Base-by-base conservation (phyloP, 495 filamentous ascomycete genomes). In the Penicillium argentinense region DNA sequence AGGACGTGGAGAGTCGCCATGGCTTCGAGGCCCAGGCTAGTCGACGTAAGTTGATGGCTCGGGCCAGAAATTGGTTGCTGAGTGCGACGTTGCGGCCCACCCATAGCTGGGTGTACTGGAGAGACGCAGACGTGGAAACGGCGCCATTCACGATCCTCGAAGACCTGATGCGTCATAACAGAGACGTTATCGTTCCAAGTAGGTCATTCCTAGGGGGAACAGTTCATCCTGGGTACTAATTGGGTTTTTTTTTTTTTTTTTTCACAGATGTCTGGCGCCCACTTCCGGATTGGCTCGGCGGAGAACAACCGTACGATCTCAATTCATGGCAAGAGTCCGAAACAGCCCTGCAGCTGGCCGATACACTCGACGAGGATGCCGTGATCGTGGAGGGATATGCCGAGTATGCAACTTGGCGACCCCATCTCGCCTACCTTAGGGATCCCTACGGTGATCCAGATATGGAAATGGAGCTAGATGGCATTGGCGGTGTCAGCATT, bases 271-370 rank as follows among this genome's bases (percentile, higher is more conserved):
- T 99, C 23, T 99, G 95, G 95, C 86, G 95, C 44, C 95, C 95
- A 8, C 80, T 99, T 44, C 95, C 95, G 8, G 95, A 99, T 67
- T 99, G 95, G 95, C 87, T 99, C 27, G 95, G 95, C 22, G 95
- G 95, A 59, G 95, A 99, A 63, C 95, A 99, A 62, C 95, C 95
- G 0, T 99, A 99, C 60, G 95, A 99, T 72, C 71, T 99, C 62
- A 99, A 99, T 58, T 97, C 91, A 1, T 99, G 95, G 95, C 95
- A 97, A 67, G 95, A 99, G 66, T 97, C 95, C 0, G 95, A 99
- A 53, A 97, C 95, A 0, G 95, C 95, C 0, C 73, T 99, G 34
- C 88, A 88, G 3, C 80, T 99, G 18, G 95, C 95, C 11, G 92
- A 97, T 45, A 95, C 88, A 1, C 77, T 99, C 14, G 95, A 99